A percentile compares a stretch with the other conserved stretches of the same genome.
Conservation (phyloP, 2,329 filamentous ascomycete genomes). For the Chaetomiaceae sp. region DNA sequence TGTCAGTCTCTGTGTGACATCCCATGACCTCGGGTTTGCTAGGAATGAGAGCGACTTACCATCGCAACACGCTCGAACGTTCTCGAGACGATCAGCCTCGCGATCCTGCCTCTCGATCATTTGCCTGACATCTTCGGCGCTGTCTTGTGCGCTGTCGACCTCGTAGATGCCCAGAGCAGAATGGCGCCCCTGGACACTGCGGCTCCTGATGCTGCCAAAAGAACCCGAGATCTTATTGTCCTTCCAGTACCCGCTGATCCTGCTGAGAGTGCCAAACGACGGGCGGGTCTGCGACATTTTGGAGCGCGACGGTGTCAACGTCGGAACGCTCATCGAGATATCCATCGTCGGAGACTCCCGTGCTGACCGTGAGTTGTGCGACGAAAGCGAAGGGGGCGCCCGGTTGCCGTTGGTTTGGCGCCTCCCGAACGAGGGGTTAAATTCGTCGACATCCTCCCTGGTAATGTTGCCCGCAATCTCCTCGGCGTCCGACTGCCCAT, state of each 20-base stretch:
- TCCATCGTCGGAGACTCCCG: slow-evolving; percentile 57
- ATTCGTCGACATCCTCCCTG: slow-evolving; percentile 66
- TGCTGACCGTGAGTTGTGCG: slow-evolving; percentile 71
- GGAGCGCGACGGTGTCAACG: slow-evolving; percentile 48
- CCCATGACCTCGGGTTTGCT: background rate
- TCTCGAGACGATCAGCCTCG: slow-evolving; percentile 78
- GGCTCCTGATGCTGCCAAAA: slow-evolving; percentile 51
- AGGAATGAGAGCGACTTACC: slow-evolving; percentile 53
- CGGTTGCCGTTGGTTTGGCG: slow-evolving; percentile 45
- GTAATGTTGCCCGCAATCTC: slow-evolving; percentile 55
- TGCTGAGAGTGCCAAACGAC: slow-evolving; percentile 47
- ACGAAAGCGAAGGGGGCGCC: slow-evolving; percentile 65
- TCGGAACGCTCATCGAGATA: slow-evolving; percentile 51
- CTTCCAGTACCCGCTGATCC: slow-evolving; percentile 59
- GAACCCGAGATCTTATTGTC: slow-evolving; percentile 45
- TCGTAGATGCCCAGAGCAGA: slow-evolving; percentile 43
- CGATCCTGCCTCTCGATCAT: slow-evolving; percentile 75
- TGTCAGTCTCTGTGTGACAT: slow-evolving; percentile 21
- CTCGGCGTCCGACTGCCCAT: slow-evolving; percentile 58
- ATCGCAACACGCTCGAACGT: slow-evolving; percentile 95
- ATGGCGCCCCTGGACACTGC: slow-evolving; percentile 43
- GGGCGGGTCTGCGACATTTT: slow-evolving; percentile 31
- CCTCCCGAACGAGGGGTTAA: slow-evolving; percentile 63
- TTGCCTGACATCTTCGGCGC: slow-evolving; percentile 75
- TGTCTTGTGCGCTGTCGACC: slow-evolving; percentile 62